phyloP scores from a whole-genome alignment of 2,329 filamentous ascomycete genomes.

The Mycogone perniciosa region DNA sequence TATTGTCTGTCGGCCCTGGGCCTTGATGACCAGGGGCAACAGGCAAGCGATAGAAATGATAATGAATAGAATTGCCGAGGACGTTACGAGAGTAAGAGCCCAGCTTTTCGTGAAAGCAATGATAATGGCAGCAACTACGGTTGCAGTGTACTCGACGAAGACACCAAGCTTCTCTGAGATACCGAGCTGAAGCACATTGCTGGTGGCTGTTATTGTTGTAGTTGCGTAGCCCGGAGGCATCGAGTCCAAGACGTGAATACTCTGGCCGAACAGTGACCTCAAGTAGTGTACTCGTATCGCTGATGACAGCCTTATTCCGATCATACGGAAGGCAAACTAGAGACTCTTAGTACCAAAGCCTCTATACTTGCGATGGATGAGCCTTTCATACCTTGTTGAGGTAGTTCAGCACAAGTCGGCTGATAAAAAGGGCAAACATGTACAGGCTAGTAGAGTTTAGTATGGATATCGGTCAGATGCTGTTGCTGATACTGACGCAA shows the following conservation, averaged over 20 bases:
- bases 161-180: slow-evolving; percentile 58
- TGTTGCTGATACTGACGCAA: slow-evolving; percentile 32
- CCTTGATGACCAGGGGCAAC: slow-evolving; percentile 51
- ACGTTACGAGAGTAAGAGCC: slow-evolving; percentile 53
- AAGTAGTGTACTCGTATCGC: slow-evolving; percentile 60
- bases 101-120: slow-evolving; percentile 54
- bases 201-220: slow-evolving; percentile 56
- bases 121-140: slow-evolving; percentile 46
- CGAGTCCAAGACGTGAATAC: slow-evolving; percentile 61
- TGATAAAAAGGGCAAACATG: slow-evolving; percentile 65
- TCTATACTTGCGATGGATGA: not conserved
- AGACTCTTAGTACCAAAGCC: not conserved
- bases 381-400: slow-evolving; percentile 41
- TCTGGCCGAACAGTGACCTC: slow-evolving; percentile 55
- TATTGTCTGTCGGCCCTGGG: slow-evolving; percentile 38
- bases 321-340: slow-evolving; percentile 54
- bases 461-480: not conserved
- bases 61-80: slow-evolving; percentile 52
- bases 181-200: slow-evolving; percentile 58
- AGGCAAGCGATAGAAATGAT: slow-evolving; percentile 40
- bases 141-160: slow-evolving; percentile 49
- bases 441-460: slow-evolving; percentile 43
- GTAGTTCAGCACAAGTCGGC: slow-evolving; percentile 57
- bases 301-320: slow-evolving; percentile 55
- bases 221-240: slow-evolving; percentile 57